A percentile compares a stretch with the other conserved stretches of the same genome.
Conservation (phyloP, 495 filamentous ascomycete species). For the Daldinia bambusicola region DNA sequence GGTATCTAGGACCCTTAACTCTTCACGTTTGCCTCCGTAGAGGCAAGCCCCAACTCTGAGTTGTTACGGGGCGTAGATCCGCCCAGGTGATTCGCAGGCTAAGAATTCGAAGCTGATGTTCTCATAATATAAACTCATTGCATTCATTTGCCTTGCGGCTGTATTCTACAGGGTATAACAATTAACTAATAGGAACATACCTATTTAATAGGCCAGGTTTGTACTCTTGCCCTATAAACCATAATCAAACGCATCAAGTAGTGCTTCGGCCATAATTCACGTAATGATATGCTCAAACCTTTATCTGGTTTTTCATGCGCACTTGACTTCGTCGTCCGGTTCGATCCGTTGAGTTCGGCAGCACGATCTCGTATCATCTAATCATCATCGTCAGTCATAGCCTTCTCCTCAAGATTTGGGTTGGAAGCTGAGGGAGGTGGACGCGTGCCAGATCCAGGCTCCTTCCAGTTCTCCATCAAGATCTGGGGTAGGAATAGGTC, state of each 20-base stretch:
- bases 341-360: background rate
- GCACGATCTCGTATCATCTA: constrained; percentile 15
- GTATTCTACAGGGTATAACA: constrained; percentile 38
- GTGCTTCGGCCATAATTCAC: background rate
- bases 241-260: background rate
- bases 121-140: constrained; percentile 18
- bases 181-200: constrained; percentile 22
- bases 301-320: background rate
- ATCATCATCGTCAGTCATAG: constrained; percentile 17
- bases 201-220: background rate
- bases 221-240: constrained; percentile 3
- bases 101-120: constrained; percentile 1
- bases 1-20: constrained; percentile 8
- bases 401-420: constrained; percentile 38
- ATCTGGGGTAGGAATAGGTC: constrained; percentile 77
- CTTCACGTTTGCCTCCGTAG: background rate
- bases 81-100: background rate
- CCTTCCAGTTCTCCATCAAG: constrained; percentile 73
- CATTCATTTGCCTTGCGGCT: constrained; percentile 34
- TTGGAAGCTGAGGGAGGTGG: constrained; percentile 50
- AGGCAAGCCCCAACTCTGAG: background rate
- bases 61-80: background rate
- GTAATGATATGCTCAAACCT: background rate
- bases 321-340: background rate
- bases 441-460: constrained; percentile 56